Evolutionary conservation across 371 early-diverging fungal genomes (phyloP), one percentile per base, ranked within the genome.

Genomic region (Racocetra persica): DNA sequence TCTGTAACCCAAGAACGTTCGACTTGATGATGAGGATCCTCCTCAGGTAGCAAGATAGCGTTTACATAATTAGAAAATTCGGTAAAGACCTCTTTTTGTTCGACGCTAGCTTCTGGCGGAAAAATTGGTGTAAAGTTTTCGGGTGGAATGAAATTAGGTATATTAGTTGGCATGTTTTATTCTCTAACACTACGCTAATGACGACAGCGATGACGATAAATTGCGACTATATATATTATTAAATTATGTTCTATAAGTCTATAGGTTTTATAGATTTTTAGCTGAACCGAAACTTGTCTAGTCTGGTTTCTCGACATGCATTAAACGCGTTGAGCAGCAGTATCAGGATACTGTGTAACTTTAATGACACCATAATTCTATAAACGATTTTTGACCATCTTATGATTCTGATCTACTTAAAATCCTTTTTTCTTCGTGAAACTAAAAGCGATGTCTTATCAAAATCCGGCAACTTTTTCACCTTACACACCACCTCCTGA

Each of bases 1-100:
- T 92, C 90, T 20, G 89, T 87, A 38, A 90, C 81, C 84, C 90
- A 92, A 1, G 16, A 28, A 52, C 36, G 41, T 65, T 81, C 81
- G 8, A 8, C 8, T 57, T 24, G 38, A 57, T 74, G 55, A 28
- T 11, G 57, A 13, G 54, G 20, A 36, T 74, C 75, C n/a, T 67
- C 77, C 22, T 54, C 52, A 11, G 73, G 36, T 41, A 81, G 10
- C 6, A 74, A 65, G 20, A 74, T 66, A 20, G 18, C 67, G 8
- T 73, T 32, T n/a, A 81, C 67, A 36, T 74, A 67, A 10, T 57
- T 66, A 3, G 32, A 28, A 10, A 81, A 67, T 65, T 65, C 57
- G n/a, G 10, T 55, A 49, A 76, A 74, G 8, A 26, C 62, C 26
- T 57, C 67, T 54, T 81, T 24, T 22, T 81, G 76, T 52, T 62